Percentiles rank a stretch among this genome's conserved stretches.
Evolutionary conservation across 2,329 filamentous ascomycete genomes (phyloP).

Genomic region (Colletotrichum coccodes): DNA sequence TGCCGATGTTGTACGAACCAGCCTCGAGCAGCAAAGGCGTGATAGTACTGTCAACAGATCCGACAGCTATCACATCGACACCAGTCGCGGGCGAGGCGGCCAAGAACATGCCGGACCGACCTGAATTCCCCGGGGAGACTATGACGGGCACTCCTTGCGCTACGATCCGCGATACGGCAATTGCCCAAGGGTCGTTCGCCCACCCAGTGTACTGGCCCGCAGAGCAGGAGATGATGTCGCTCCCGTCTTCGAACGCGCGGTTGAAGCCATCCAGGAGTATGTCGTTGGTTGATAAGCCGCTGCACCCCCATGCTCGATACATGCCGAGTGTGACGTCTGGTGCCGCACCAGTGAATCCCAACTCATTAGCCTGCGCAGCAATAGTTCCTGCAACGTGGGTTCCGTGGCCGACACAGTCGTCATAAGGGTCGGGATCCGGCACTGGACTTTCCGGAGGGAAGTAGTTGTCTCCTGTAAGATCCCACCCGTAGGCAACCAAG

Average conservation of each 20-base stretch:
- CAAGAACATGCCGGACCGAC: conserved; percentile 36
- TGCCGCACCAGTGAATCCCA: conserved; percentile 51
- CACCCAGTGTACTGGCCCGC: conserved; percentile 39
- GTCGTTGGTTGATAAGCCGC: conserved; percentile 46
- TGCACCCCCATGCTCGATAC: conserved; percentile 50
- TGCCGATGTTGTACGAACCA: not conserved
- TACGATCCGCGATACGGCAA: conserved; percentile 40
- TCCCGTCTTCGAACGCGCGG: conserved; percentile 52
- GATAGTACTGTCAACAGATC: conserved; percentile 32
- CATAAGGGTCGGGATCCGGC: conserved; percentile 52
- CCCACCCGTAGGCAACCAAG: conserved; percentile 57
- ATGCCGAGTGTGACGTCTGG: conserved; percentile 52
- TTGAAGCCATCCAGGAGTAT: conserved; percentile 53
- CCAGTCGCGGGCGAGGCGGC: conserved; percentile 37
- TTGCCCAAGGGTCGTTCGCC: conserved; percentile 40
- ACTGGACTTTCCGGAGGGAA: conserved; percentile 37
- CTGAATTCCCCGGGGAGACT: conserved; percentile 41
- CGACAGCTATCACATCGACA: conserved; percentile 36
- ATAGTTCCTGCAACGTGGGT: conserved; percentile 59
- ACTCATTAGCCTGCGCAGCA: conserved; percentile 49
- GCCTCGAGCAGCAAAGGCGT: conserved; percentile 29
- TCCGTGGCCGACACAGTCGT: conserved; percentile 54
- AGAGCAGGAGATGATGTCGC: conserved; percentile 44
- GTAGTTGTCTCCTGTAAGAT: conserved; percentile 55
- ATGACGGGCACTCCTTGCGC: conserved; percentile 40